Evolutionary conservation across 495 filamentous ascomycete species (phyloP).

Genomic region (Neurospora sp.): DNA sequence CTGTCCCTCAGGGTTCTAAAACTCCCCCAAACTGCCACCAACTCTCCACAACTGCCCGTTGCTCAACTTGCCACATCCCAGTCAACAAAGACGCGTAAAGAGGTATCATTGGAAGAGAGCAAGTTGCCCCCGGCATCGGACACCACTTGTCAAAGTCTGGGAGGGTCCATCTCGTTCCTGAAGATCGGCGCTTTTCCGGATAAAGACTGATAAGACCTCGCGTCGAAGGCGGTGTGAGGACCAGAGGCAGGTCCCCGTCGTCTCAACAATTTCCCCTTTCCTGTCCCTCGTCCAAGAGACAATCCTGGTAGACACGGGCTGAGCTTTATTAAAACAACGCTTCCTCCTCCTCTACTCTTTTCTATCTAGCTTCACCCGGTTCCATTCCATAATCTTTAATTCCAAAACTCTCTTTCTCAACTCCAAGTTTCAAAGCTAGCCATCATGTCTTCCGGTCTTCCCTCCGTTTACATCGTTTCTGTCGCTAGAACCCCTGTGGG

Average conservation of each 20-base stretch:
- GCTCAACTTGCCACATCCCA: background rate
- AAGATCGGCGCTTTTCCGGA: background rate
- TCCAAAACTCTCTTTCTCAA: background rate
- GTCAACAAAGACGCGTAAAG: background rate
- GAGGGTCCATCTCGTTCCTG: background rate
- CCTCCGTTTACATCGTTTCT: conserved; percentile 92
- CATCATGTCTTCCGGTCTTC: conserved; percentile 29
- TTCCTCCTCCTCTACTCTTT: background rate
- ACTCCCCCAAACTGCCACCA: background rate
- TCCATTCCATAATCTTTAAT: background rate
- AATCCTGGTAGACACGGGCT: background rate
- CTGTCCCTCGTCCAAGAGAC: background rate
- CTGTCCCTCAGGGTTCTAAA: background rate
- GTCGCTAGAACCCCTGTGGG: conserved; percentile 84
- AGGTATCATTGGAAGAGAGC: background rate
- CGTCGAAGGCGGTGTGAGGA: background rate
- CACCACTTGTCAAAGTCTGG: background rate
- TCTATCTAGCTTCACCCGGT: background rate
- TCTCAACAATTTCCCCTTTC: background rate
- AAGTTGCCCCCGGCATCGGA: background rate
- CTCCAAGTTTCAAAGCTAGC: background rate
- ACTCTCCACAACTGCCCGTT: background rate
- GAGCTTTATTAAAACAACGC: background rate
- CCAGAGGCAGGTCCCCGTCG: background rate
- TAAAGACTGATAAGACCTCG: background rate